phyloP scores from a whole-genome alignment of 2,329 filamentous ascomycete genomes.

The Elsinoe ampelina region DNA sequence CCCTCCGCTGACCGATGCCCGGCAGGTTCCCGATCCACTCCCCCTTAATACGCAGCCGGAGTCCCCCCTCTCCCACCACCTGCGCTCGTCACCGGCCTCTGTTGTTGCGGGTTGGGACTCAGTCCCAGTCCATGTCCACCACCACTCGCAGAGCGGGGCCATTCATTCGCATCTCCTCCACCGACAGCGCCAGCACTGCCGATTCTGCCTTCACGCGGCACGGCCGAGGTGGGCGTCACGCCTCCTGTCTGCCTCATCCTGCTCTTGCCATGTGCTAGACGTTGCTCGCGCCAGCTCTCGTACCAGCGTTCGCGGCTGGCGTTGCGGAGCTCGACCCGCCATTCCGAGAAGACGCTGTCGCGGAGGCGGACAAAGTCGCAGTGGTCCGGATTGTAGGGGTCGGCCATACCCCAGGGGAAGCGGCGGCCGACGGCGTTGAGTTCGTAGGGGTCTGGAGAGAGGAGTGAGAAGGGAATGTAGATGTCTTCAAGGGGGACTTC shows the following conservation, averaged over 20 bases:
- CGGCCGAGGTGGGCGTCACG: slow-evolving; percentile 27
- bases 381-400: slow-evolving; percentile 82
- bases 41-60: background rate
- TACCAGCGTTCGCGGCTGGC: slow-evolving; percentile 90
- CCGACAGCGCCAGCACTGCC: background rate
- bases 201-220: slow-evolving; percentile 24
- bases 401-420: slow-evolving; percentile 95
- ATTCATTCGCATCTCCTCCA: background rate
- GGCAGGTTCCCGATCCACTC: background rate
- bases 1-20: background rate
- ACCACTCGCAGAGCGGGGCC: background rate
- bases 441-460: slow-evolving; percentile 89
- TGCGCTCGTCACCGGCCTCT: slow-evolving; percentile 6
- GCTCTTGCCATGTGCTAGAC: slow-evolving; percentile 31
- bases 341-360: slow-evolving; percentile 86
- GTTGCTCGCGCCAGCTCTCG: slow-evolving; percentile 75
- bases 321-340: slow-evolving; percentile 83
- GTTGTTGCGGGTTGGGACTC: background rate
- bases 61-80: background rate
- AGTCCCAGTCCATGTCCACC: background rate
- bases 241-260: slow-evolving; percentile 25
- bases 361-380: slow-evolving; percentile 90
- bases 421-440: slow-evolving; percentile 59
- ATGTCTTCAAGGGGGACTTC: slow-evolving; percentile 41
- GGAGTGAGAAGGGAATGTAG: slow-evolving; percentile 79